Evolutionary conservation across 192 early-diverging fungal genomes (phyloP).

Genomic region (Coemansia sp.): DNA sequence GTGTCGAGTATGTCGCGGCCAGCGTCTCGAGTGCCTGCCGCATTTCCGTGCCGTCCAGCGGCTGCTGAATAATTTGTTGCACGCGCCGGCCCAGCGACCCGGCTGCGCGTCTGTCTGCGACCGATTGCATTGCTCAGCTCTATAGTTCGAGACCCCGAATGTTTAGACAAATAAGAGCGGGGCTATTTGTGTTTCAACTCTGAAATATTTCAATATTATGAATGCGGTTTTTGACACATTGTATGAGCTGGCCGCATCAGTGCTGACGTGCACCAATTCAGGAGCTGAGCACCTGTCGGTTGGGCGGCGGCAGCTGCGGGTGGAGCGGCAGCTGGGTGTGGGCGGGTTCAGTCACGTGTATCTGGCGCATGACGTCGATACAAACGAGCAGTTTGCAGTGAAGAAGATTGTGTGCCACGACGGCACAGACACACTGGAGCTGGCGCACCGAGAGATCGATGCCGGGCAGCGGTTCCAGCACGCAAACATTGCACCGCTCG

Average conservation of each 20-base stretch:
- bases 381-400: constrained; percentile 56
- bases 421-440: constrained; percentile 59
- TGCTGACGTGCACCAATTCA: constrained; percentile 44
- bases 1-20: constrained; percentile 19
- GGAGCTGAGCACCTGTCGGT: constrained; percentile 44
- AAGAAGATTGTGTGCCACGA: constrained; percentile 69
- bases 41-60: constrained; percentile 25
- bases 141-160: too few species aligned
- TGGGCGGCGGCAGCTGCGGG: constrained; percentile 59
- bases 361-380: constrained; percentile 58
- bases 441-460: constrained; percentile 67
- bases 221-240: background rate
- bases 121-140: constrained; percentile 1
- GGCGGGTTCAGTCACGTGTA: constrained; percentile 75
- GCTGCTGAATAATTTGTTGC: constrained; percentile 30
- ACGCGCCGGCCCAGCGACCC: constrained; percentile 42
- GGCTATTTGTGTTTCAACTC: too few species aligned
- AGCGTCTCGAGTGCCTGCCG: constrained; percentile 28
- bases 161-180: too few species aligned
- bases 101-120: constrained; percentile 9
- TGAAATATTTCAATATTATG: background rate
- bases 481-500: constrained; percentile 58
- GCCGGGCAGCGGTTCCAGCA: constrained; percentile 67
- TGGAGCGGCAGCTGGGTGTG: constrained; percentile 65
- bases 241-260: background rate